A percentile compares a stretch with the other conserved stretches of the same genome.
Evolutionary conservation across 208 protist species (phyloP).

Genomic region (Leishmania arabica): DNA sequence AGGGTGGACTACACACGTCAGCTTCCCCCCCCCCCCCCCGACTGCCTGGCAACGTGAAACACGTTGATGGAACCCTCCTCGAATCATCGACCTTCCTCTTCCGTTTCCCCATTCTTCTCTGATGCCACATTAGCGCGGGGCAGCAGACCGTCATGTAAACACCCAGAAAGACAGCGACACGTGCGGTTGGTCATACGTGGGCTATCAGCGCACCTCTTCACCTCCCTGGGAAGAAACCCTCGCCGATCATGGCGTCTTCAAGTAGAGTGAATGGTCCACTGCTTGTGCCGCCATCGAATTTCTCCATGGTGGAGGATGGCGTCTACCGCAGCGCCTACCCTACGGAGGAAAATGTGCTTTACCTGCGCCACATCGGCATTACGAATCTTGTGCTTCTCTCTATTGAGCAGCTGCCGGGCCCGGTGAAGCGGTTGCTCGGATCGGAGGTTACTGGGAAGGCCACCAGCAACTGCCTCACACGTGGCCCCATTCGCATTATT

Average conservation of each 20-base stretch:
- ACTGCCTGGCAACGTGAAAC: not conserved
- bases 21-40: not conserved
- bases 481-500: slow-evolving; percentile 50
- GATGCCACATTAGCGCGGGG: not conserved
- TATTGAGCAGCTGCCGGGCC: slow-evolving; percentile 69
- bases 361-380: slow-evolving; percentile 77
- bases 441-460: slow-evolving; percentile 18
- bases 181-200: not conserved
- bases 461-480: slow-evolving; percentile 14
- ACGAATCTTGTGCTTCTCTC: slow-evolving; percentile 81
- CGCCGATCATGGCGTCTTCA: not conserved
- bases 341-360: slow-evolving; percentile 60
- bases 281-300: slow-evolving; percentile 72
- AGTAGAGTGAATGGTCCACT: slow-evolving; percentile 5
- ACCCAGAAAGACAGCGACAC: not conserved
- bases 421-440: slow-evolving; percentile 42
- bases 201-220: not conserved
- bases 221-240: not conserved
- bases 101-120: not conserved
- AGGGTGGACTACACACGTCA: not conserved
- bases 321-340: slow-evolving; percentile 90
- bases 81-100: not conserved
- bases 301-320: slow-evolving; percentile 74
- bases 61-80: not conserved
- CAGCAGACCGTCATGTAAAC: not conserved